Base-by-base conservation (phyloP, 768 basidiomycete genomes). In the Austroboletus eburneus region DNA sequence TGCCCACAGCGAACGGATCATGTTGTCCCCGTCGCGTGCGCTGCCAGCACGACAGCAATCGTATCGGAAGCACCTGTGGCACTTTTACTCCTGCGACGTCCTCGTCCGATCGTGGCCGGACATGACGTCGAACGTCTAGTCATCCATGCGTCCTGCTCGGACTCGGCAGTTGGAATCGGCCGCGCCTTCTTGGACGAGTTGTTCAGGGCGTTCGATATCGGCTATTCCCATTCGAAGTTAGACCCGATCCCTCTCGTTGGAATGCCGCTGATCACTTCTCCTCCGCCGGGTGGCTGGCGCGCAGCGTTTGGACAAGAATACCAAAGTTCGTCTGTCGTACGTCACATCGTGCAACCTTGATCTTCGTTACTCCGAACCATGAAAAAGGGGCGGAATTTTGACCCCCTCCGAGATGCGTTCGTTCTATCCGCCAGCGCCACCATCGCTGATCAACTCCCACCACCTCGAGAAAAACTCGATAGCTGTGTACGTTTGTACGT, bases 401-500 rank as follows among this genome's bases (percentile, higher is more conserved):
- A 13, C 13, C 14, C 30, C 14, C 30, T 14, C 13, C 13, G 30
- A 32, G 30, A 32, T 32, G 9, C 12, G 12, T 7, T 9, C 30
- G 12, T 32, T 32, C 30, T 13, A 32, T 32, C 27, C 12, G 27
- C 27, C 30, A 32, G 14, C 14, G 30, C 30, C 30, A 32, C 30
- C 5, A 13, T 32, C 30, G 30, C 30, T 32, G 30, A 32, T 32
- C 30, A 32, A 4, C 30, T 14, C 30, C 25, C 25, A 27, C 5
- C 10, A 5, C 25, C 25, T 10, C 25, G 25, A 27, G 10, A 27
- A 27, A 27, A 27, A 27, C 25, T 5, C 25, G 6, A 27, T 10
- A 5, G 25, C 6, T 27, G 25, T 5, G 25, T 27, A 10, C 25
- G 25, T 5, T n/a, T 18, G 45, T 43, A 48, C 55, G 45, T 57